These are phyloP conservation scores for Phylloboletellus chloephorus DNA, from an alignment of 1,284 basidiomycete species.

Conservation along the genomic window DNA sequence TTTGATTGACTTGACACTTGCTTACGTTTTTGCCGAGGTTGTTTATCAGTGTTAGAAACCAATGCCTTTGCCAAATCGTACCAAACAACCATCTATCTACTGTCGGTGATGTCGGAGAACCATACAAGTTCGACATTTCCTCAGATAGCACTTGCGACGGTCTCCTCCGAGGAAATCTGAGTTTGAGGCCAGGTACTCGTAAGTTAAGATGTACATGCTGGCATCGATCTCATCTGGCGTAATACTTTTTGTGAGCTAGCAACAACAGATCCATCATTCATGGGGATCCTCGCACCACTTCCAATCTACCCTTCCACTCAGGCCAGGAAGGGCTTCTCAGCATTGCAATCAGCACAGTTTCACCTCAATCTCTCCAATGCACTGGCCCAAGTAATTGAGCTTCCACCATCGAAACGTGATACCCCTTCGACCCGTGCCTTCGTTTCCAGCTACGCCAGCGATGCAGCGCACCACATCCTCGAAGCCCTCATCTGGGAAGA, in stretches of 20 bases:
- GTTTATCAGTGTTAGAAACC: slow-evolving; percentile 12
- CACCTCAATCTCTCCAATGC: slow-evolving; percentile 43
- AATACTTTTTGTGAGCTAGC: no score
- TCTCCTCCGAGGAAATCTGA: no score
- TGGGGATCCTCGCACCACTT: slow-evolving; percentile 28
- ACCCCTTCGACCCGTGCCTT: slow-evolving; percentile 44
- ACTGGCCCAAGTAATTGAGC: slow-evolving; percentile 41
- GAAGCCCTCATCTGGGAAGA: slow-evolving; percentile 54
- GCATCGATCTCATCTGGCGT: neutral
- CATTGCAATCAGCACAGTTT: slow-evolving; percentile 48
- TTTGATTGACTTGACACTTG: no score
- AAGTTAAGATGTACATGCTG: neutral
- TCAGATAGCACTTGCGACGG: no score
- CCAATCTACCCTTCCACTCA: slow-evolving; percentile 51
- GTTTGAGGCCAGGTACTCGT: neutral
- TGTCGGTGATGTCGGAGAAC: no score
- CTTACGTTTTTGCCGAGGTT: no score
- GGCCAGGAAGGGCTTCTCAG: slow-evolving; percentile 45
- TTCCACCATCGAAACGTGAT: slow-evolving; percentile 45
- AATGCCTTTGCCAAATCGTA: slow-evolving; percentile 7
- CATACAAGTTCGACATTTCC: no score
- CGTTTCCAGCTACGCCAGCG: slow-evolving; percentile 52
- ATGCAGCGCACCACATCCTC: slow-evolving; percentile 46
- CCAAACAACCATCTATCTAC: slow-evolving; percentile 12
- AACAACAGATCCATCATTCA: slow-evolving; percentile 6